phyloP scores from a whole-genome alignment of 805 yeast genomes.

The Candida wancherniae region DNA sequence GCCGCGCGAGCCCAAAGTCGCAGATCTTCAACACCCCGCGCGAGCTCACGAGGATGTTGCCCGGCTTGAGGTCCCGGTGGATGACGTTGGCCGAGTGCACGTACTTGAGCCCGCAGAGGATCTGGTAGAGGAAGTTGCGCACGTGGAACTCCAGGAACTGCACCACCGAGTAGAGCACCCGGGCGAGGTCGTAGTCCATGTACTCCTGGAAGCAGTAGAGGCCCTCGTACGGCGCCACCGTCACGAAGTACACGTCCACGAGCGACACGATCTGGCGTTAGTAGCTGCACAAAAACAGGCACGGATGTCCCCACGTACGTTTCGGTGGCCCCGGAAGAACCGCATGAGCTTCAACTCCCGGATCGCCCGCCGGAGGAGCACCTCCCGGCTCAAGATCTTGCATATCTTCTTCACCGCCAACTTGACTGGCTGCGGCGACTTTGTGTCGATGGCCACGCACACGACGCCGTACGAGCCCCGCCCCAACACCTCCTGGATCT shows the following conservation, averaged over 20 bases:
- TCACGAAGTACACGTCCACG: slow-evolving; percentile 68
- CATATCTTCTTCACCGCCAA: slow-evolving; percentile 82
- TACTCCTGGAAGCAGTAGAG: slow-evolving; percentile 85
- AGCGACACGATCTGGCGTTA: slow-evolving; percentile 55
- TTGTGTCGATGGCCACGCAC: slow-evolving; percentile 63
- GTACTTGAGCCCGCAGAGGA: slow-evolving; percentile 80
- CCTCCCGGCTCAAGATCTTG: slow-evolving; percentile 61
- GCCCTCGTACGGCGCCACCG: slow-evolving; percentile 70
- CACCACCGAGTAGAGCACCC: slow-evolving; percentile 71
- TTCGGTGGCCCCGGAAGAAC: slow-evolving; percentile 80
- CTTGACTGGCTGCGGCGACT: slow-evolving; percentile 22
- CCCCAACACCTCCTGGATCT: slow-evolving; percentile 57
- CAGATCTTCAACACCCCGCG: slow-evolving; percentile 80
- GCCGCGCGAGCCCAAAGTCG: slow-evolving; percentile 91
- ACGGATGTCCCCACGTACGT: slow-evolving; percentile 33
- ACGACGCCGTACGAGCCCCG: slow-evolving; percentile 87
- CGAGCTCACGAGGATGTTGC: slow-evolving; percentile 72
- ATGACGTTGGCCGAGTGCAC: slow-evolving; percentile 90
- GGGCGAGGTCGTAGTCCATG: slow-evolving; percentile 74
- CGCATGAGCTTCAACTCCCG: slow-evolving; percentile 79
- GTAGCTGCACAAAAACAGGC: slow-evolving; percentile 7
- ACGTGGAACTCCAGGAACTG: slow-evolving; percentile 84
- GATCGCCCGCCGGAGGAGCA: slow-evolving; percentile 71
- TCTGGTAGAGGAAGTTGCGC: slow-evolving; percentile 70
- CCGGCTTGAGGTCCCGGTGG: slow-evolving; percentile 90